These are phyloP conservation scores for Diutina ranongensis DNA, from an alignment of 1,139 yeast species.

Conservation along the genomic window DNA sequence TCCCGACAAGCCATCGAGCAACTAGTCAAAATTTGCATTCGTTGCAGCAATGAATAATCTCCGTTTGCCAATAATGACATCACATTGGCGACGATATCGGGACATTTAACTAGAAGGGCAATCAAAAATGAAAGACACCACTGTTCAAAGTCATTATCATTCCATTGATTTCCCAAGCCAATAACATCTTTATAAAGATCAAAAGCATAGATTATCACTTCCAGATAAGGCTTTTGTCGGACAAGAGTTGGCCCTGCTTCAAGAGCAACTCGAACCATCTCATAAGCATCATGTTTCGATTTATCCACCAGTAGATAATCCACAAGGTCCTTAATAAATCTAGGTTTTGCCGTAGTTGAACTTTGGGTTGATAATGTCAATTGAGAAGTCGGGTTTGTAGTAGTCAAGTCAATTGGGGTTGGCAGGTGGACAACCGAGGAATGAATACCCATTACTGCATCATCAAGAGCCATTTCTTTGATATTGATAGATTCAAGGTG, in stretches of 20 bases:
- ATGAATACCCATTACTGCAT: neutral
- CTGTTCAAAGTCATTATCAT: neutral
- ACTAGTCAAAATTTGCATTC: conserved; percentile 1
- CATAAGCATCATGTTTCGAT: conserved; percentile 1
- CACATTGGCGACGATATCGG: neutral
- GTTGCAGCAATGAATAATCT: conserved; percentile 4
- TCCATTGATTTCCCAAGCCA: neutral
- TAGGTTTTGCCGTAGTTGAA: neutral
- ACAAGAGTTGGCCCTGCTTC: neutral
- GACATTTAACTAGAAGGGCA: neutral
- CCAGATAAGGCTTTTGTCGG: neutral
- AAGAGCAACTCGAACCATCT: neutral
- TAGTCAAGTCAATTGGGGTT: no score
- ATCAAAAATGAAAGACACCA: neutral
- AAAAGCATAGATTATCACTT: neutral
- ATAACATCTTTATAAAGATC: neutral
- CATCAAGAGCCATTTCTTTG: neutral
- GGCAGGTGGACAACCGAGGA: neutral
- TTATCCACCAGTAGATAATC: neutral
- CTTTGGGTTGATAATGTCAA: neutral
- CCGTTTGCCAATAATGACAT: neutral
- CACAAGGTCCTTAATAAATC: neutral
- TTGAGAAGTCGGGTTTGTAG: neutral
- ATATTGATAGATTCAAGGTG: neutral
- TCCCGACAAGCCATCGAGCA: conserved; percentile 5